Evolutionary conservation across 2,329 filamentous ascomycete species (phyloP).

Genomic region (Cladosporium sp.): DNA sequence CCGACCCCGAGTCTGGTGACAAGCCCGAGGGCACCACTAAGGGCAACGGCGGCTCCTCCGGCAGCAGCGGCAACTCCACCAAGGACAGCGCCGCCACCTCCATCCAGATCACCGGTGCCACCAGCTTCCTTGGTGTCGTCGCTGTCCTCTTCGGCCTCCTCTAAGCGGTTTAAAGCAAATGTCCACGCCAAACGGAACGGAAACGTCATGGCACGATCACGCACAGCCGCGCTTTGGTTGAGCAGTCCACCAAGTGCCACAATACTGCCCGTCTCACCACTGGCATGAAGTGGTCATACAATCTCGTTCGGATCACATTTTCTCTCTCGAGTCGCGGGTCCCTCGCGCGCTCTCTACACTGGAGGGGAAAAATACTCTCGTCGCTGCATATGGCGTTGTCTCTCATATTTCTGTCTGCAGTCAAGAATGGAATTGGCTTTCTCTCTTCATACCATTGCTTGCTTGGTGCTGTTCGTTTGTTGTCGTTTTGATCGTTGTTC

Average conservation of each 20-base stretch:
- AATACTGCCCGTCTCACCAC: neutral
- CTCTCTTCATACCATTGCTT: constrained; percentile 5
- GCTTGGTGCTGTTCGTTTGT: constrained; percentile 8
- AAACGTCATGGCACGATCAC: constrained; percentile 9
- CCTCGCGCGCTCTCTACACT: neutral
- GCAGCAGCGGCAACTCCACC: constrained; percentile 28
- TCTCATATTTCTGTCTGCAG: constrained; percentile 15
- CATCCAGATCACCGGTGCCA: constrained; percentile 46
- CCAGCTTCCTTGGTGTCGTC: constrained; percentile 50
- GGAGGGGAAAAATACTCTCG: neutral
- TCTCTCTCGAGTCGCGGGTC: neutral
- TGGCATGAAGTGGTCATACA: constrained; percentile 5
- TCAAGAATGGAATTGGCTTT: constrained; percentile 13
- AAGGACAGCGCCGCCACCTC: constrained; percentile 45
- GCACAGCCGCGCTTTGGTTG: constrained; percentile 16
- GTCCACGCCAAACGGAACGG: constrained; percentile 7
- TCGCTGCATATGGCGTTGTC: constrained; percentile 18
- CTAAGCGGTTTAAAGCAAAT: constrained; percentile 36
- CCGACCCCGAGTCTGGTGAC: constrained; percentile 38
- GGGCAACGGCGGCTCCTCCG: constrained; percentile 28
- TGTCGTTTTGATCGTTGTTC: neutral
- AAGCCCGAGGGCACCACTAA: constrained; percentile 30
- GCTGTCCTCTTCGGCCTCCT: constrained; percentile 51
- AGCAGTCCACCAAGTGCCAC: constrained; percentile 10
- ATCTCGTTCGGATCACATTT: constrained; percentile 11